phyloP scores from a whole-genome alignment of 208 protist species.

The Trypanosoma theileri region DNA sequence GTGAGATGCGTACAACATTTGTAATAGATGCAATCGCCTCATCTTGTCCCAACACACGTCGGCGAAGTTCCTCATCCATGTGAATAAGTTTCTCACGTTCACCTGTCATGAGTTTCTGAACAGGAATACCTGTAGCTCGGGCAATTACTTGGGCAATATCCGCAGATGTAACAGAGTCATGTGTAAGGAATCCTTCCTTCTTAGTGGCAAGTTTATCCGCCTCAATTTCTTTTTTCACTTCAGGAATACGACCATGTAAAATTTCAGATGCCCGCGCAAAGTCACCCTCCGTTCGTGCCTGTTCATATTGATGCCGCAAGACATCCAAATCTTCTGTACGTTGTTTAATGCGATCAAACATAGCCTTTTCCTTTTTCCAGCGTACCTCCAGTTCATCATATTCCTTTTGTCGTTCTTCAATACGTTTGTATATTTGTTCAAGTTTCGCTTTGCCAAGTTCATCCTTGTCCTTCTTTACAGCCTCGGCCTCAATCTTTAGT shows the following conservation, averaged over 20 bases:
- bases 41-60: constrained; percentile 96
- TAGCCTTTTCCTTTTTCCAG: constrained; percentile 86
- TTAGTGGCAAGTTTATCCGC: constrained; percentile 87
- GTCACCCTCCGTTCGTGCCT: constrained; percentile 75
- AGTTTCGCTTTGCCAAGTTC: constrained; percentile 89
- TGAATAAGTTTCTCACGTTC: constrained; percentile 91
- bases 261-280: constrained; percentile 82
- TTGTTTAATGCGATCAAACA: constrained; percentile 90
- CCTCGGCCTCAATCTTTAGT: constrained; percentile 92
- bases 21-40: constrained; percentile 95
- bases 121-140: constrained; percentile 97
- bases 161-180: constrained; percentile 91
- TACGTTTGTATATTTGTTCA: constrained; percentile 64
- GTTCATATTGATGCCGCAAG: constrained; percentile 78
- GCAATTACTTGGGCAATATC: constrained; percentile 96
- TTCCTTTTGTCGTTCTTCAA: constrained; percentile 73
- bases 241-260: constrained; percentile 71
- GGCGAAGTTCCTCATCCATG: constrained; percentile 86
- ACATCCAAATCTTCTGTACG: constrained; percentile 91
- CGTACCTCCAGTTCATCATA: constrained; percentile 81
- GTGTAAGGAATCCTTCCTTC: constrained; percentile 93
- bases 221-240: constrained; percentile 86
- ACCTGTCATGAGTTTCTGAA: constrained; percentile 83
- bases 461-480: constrained; percentile 94
- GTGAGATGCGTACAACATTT: constrained; percentile 95